A percentile compares a stretch with the other conserved stretches of the same genome.
Conservation (phyloP, 2,329 filamentous ascomycete genomes). For the Nemania diffusa region DNA sequence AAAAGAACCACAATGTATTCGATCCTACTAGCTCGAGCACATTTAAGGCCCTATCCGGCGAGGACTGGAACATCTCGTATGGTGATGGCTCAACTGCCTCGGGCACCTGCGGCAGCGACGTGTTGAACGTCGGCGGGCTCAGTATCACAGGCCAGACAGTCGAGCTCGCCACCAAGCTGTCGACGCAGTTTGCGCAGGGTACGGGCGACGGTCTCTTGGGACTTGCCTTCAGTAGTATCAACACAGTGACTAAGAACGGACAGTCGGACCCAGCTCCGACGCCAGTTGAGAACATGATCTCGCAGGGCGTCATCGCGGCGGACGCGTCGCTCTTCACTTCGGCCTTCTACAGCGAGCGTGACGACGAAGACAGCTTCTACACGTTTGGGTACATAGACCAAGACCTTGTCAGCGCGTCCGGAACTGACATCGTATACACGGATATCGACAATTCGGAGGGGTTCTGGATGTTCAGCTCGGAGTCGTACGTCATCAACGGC, state of each 20-base stretch:
- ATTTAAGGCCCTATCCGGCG: slow-evolving; percentile 61
- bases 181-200: slow-evolving; percentile 64
- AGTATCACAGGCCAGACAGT: slow-evolving; percentile 70
- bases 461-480: slow-evolving; percentile 74
- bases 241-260: slow-evolving; percentile 60
- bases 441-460: slow-evolving; percentile 71
- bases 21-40: slow-evolving; percentile 69
- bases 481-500: slow-evolving; percentile 66
- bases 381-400: slow-evolving; percentile 78
- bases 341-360: slow-evolving; percentile 67
- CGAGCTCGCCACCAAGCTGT: slow-evolving; percentile 70
- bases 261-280: slow-evolving; percentile 64
- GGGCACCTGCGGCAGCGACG: slow-evolving; percentile 73
- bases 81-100: slow-evolving; percentile 73
- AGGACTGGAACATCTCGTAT: slow-evolving; percentile 73
- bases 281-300: slow-evolving; percentile 75
- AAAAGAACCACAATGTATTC: slow-evolving; percentile 64
- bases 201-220: slow-evolving; percentile 73
- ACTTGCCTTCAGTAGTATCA: slow-evolving; percentile 72
- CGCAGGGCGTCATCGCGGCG: slow-evolving; percentile 57
- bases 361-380: slow-evolving; percentile 66
- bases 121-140: slow-evolving; percentile 69
- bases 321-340: slow-evolving; percentile 70
- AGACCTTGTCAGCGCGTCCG: slow-evolving; percentile 63
- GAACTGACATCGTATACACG: slow-evolving; percentile 67